These are phyloP conservation scores for Vigna trinervia DNA, from an alignment of 306 rosid species.

Conservation along the genomic window DNA sequence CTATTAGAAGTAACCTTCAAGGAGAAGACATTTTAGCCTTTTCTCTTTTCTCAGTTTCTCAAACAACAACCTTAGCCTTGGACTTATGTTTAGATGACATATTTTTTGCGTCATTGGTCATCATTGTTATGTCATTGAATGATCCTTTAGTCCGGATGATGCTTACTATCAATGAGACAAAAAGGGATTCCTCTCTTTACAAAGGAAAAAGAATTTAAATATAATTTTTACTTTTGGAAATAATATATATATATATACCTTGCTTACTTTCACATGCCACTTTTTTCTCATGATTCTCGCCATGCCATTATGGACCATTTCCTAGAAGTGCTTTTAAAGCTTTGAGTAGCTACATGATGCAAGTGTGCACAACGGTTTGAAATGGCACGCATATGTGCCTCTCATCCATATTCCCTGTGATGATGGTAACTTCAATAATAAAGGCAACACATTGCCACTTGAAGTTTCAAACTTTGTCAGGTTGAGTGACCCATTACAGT, in stretches of 20 bases:
- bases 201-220: constrained; percentile 13
- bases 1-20: not conserved
- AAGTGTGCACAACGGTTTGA: constrained; percentile 30
- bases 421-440: constrained; percentile 31
- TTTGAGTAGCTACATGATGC: constrained; percentile 38
- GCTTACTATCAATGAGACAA: constrained; percentile 9
- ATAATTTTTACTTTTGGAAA: not conserved
- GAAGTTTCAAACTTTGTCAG: not conserved
- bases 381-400: constrained; percentile 38
- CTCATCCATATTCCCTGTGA: constrained; percentile 23
- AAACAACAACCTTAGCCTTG: constrained; percentile 7
- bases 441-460: constrained; percentile 10
- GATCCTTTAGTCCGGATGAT: not conserved
- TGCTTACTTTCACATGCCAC: constrained; percentile 2
- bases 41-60: not conserved
- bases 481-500: constrained; percentile 1
- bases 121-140: constrained; percentile 24
- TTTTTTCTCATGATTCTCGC: constrained; percentile 29
- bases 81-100: constrained; percentile 37
- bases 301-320: constrained; percentile 48
- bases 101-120: constrained; percentile 39
- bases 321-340: constrained; percentile 43
- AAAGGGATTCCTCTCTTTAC: constrained; percentile 21
- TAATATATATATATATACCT: not conserved
- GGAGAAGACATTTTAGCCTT: not conserved